A percentile compares a stretch with the other conserved stretches of the same genome.
Evolutionary conservation across 805 yeast species (phyloP).

Genomic region (Kodamaea lidongshanica): DNA sequence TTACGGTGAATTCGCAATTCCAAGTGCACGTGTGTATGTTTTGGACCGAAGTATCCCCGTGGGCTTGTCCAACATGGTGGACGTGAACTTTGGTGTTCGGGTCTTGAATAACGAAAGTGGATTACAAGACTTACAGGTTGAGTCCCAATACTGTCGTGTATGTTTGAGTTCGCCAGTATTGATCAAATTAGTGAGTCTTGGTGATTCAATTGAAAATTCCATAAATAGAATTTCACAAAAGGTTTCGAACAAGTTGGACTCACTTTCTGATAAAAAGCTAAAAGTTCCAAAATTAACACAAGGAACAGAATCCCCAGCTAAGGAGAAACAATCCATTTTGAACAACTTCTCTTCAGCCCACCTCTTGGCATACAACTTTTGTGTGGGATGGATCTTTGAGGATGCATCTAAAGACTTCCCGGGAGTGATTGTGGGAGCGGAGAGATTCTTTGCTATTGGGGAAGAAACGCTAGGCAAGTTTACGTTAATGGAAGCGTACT

Average conservation of each 20-base stretch:
- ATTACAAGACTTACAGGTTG: conserved; percentile 46
- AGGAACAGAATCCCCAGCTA: not conserved
- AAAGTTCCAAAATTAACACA: not conserved
- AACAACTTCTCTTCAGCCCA: conserved; percentile 46
- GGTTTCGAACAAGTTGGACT: too few species aligned
- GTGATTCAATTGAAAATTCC: conserved; percentile 18
- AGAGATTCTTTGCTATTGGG: conserved; percentile 59
- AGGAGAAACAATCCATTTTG: conserved; percentile 5
- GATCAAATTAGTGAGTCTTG: conserved; percentile 30
- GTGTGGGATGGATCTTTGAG: conserved; percentile 77
- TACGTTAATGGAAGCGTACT: conserved; percentile 60
- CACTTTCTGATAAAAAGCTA: not conserved
- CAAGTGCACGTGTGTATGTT: conserved; percentile 37
- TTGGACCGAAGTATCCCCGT: conserved; percentile 33
- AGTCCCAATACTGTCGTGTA: conserved; percentile 52
- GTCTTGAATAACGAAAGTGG: conserved; percentile 31
- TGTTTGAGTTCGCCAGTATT: conserved; percentile 50
- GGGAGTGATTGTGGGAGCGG: conserved; percentile 77
- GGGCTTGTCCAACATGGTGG: conserved; percentile 37
- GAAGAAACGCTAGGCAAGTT: conserved; percentile 60
- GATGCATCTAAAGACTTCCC: conserved; percentile 41
- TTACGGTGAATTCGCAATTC: conserved; percentile 36
- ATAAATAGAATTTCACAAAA: not conserved
- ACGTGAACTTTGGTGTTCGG: conserved; percentile 42
- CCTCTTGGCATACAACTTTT: conserved; percentile 56